Percentiles rank a stretch among this genome's conserved stretches.
Conservation (phyloP, 257 asterid species). For the Echium plantagineum region DNA sequence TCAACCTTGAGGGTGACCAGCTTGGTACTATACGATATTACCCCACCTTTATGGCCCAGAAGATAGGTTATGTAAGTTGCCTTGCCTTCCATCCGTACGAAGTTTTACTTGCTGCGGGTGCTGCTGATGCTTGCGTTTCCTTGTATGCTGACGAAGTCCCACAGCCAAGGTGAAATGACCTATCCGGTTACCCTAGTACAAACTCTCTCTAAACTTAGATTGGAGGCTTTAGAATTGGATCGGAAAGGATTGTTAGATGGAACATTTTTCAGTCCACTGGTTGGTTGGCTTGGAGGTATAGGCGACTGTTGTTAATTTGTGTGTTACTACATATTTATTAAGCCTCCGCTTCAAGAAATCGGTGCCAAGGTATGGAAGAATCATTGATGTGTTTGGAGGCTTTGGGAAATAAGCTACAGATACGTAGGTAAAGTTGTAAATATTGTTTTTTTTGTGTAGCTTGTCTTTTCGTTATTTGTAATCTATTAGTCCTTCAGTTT, state of each 20-base stretch:
- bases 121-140: conserved; percentile 80
- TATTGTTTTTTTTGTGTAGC: not conserved
- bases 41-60: conserved; percentile 84
- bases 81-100: conserved; percentile 76
- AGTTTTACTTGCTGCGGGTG: conserved; percentile 75
- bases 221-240: not conserved
- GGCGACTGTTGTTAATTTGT: not conserved
- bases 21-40: conserved; percentile 59
- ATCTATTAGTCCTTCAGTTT: not conserved
- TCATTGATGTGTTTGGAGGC: not conserved
- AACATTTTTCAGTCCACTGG: not conserved
- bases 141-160: conserved; percentile 48
- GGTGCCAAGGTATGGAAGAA: not conserved
- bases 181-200: not conserved
- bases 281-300: not conserved
- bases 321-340: not conserved
- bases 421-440: not conserved
- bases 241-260: not conserved
- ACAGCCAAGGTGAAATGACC: conserved; percentile 9
- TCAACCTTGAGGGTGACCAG: conserved; percentile 60
- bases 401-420: not conserved
- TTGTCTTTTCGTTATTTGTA: not conserved
- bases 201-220: not conserved
- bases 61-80: conserved; percentile 73
- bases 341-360: not conserved